A percentile compares a stretch with the other conserved stretches of the same genome.
Evolutionary conservation across 257 asterid genomes (phyloP).

Genomic region (Fraxinus anomala): DNA sequence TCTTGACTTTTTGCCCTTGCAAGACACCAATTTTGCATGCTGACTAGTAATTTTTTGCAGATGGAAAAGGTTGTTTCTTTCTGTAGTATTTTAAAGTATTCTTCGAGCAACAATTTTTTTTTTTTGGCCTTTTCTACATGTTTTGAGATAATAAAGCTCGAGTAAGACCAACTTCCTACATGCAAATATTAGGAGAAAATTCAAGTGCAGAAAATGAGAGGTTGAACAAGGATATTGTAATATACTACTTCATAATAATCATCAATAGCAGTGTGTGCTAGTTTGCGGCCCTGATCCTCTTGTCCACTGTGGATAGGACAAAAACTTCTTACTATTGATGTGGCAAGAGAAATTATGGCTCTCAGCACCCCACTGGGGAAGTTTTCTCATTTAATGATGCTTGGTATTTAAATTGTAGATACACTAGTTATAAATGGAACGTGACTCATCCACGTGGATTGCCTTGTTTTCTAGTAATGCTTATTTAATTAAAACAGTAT

Average conservation of each 20-base stretch:
- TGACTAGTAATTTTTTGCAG: not conserved
- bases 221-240: not conserved
- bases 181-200: not conserved
- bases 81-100: not conserved
- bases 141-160: not conserved
- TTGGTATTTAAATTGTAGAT: not conserved
- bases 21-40: not conserved
- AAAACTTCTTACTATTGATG: no score
- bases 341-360: no score
- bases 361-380: no score
- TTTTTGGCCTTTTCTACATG: not conserved
- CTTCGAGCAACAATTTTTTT: not conserved
- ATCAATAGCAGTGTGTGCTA: not conserved
- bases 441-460: not conserved
- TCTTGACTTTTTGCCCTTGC: not conserved
- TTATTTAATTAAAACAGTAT: not conserved
- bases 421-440: not conserved
- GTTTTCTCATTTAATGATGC: slow-evolving; percentile 1
- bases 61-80: not conserved
- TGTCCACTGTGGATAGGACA: no score
- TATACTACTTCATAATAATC: not conserved
- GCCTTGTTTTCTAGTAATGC: not conserved
- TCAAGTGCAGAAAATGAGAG: not conserved
- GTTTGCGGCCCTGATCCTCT: no score
- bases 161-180: slow-evolving; percentile 4